Conservation (phyloP, 2,329 filamentous ascomycete genomes). For the Pyricularia sp. region DNA sequence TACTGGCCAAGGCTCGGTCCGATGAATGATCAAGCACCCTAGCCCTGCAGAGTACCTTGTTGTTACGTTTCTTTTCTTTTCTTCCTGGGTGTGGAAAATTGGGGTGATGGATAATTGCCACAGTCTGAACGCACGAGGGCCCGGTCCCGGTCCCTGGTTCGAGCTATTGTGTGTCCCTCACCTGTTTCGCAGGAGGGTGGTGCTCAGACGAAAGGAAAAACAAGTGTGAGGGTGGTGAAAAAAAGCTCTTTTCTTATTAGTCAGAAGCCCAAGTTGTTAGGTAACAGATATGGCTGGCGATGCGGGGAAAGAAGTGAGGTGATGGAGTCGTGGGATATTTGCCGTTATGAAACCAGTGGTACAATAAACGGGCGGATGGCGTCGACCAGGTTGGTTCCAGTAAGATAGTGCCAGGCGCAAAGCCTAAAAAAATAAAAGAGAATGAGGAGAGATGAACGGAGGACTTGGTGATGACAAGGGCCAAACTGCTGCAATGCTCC, state of each 20-base stretch:
- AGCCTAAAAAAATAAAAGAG: not conserved
- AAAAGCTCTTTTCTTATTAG: conserved; percentile 31
- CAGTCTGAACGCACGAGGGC: not conserved
- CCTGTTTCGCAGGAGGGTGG: not conserved
- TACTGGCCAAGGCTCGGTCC: not conserved
- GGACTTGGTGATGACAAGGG: not conserved
- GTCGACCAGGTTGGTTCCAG: not conserved
- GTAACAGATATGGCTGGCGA: conserved; percentile 27
- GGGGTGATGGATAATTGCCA: conserved; percentile 4
- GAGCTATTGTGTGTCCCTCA: not conserved
- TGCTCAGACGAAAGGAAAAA: conserved; percentile 1
- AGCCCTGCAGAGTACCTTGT: not conserved
- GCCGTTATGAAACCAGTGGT: conserved; percentile 1
- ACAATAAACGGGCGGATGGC: conserved; percentile 4
- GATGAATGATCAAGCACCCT: not conserved
- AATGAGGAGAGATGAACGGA: not conserved
- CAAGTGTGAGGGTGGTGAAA: not conserved
- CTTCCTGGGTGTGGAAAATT: conserved; percentile 1
- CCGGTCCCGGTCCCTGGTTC: conserved; percentile 2
- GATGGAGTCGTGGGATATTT: conserved; percentile 1
- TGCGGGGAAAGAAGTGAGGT: conserved; percentile 26
- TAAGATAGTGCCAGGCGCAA: not conserved
- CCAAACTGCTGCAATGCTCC: not conserved
- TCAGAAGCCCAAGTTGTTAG: conserved; percentile 33
- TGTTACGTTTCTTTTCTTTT: not conserved